phyloP scores from a whole-genome alignment of 176 grass and related monocot genomes.

The Oryza brachyantha region DNA sequence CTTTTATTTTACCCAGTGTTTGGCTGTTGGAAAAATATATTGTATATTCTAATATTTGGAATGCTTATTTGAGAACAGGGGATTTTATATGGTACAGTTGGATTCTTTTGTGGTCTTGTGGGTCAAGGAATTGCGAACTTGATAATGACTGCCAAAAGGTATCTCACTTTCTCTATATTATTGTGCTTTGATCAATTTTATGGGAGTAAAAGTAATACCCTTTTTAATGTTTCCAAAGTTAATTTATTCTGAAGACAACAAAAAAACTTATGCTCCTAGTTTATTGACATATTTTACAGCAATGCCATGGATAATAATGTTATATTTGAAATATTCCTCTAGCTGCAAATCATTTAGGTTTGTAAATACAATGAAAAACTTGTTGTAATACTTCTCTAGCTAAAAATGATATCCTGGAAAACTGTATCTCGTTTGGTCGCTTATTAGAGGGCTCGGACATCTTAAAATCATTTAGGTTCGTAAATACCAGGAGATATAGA shows the following conservation, averaged over 20 bases:
- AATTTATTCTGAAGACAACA: not conserved
- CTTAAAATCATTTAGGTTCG: not conserved
- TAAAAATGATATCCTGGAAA: not conserved
- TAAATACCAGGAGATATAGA: not conserved
- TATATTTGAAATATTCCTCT: not conserved
- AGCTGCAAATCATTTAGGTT: not conserved
- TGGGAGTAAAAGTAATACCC: not conserved
- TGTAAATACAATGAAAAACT: no score
- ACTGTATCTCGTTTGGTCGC: not conserved
- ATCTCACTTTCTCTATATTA: conserved; percentile 10
- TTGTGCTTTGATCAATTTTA: not conserved
- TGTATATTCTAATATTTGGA: conserved; percentile 5
- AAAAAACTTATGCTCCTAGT: not conserved
- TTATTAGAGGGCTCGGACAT: not conserved
- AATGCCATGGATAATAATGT: not conserved
- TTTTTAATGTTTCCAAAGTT: not conserved
- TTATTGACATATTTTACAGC: not conserved
- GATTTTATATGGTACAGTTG: conserved; percentile 78
- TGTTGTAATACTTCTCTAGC: not conserved
- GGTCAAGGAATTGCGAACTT: conserved; percentile 97
- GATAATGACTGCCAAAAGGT: conserved; percentile 96
- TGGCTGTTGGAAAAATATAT: not conserved
- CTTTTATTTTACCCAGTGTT: not conserved
- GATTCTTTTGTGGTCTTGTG: conserved; percentile 83
- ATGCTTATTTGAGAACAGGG: conserved; percentile 48